Evolutionary conservation across 176 grass and related monocot species (phyloP).

Genomic region (Puya raimondii): DNA sequence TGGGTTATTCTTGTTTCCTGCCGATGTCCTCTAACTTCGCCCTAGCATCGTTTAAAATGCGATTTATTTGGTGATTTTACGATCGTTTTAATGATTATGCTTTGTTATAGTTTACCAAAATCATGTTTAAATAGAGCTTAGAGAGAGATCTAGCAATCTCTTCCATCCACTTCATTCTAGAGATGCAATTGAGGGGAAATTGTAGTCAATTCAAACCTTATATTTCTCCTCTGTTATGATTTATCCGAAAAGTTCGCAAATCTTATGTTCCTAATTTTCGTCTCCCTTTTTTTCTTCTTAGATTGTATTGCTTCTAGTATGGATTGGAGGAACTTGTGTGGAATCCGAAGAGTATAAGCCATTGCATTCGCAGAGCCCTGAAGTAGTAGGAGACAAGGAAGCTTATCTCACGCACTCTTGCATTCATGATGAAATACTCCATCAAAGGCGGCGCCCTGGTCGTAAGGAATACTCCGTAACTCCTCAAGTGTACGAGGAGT

Average conservation of each 20-base stretch:
- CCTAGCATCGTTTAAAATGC: not conserved
- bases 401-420: conserved; percentile 83
- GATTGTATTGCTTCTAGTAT: conserved; percentile 73
- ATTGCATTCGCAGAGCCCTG: conserved; percentile 20
- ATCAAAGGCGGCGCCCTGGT: conserved; percentile 62
- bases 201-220: not conserved
- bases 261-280: conserved; percentile 3
- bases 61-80: too few species aligned
- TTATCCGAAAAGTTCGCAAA: not conserved
- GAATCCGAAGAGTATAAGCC: conserved; percentile 31
- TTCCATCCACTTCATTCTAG: too few species aligned
- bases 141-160: too few species aligned
- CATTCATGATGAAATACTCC: conserved; percentile 95
- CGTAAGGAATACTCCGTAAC: conserved; percentile 91
- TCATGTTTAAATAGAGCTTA: too few species aligned
- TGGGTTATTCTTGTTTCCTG: not conserved
- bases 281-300: conserved; percentile 12
- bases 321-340: conserved; percentile 29
- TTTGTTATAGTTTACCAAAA: too few species aligned
- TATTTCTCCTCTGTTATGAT: not conserved
- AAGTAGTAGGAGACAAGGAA: conserved; percentile 49
- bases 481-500: conserved; percentile 71
- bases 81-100: too few species aligned
- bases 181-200: too few species aligned
- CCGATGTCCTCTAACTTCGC: not conserved